These are phyloP conservation scores for Colletotrichum sp. DNA, from an alignment of 2,329 filamentous ascomycete species.

Conservation along the genomic window DNA sequence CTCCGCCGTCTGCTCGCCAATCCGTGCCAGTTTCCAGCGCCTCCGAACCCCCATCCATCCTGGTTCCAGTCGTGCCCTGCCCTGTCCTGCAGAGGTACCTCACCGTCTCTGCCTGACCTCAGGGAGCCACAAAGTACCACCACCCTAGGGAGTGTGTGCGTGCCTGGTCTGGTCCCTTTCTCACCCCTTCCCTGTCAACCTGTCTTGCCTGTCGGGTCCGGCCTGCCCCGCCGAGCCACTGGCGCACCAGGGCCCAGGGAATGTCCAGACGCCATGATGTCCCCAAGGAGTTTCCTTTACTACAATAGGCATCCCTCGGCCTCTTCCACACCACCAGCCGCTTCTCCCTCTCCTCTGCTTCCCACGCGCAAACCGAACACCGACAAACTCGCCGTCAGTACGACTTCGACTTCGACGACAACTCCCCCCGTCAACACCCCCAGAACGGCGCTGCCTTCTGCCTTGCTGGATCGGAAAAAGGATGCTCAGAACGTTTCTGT, in stretches of 20 bases:
- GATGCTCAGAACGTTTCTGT: constrained; percentile 24
- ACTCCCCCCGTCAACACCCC: not conserved
- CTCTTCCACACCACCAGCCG: not conserved
- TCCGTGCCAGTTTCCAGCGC: not conserved
- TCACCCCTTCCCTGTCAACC: constrained; percentile 20
- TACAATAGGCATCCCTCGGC: constrained; percentile 24
- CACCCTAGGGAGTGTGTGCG: not conserved
- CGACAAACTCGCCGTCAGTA: not conserved
- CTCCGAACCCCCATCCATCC: not conserved
- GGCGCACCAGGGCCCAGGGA: constrained; percentile 14
- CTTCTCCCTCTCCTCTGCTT: not conserved
- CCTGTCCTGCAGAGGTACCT: constrained; percentile 7
- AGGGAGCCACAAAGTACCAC: not conserved
- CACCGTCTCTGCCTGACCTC: not conserved
- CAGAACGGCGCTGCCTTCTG: constrained; percentile 21
- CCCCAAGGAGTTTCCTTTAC: constrained; percentile 26
- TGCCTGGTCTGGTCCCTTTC: constrained; percentile 17
- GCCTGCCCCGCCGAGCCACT: constrained; percentile 23
- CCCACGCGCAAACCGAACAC: constrained; percentile 3
- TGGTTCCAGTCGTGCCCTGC: not conserved
- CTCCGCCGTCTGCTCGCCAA: not conserved
- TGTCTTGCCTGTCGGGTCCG: constrained; percentile 21
- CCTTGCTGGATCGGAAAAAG: constrained; percentile 23
- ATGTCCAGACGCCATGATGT: constrained; percentile 25
- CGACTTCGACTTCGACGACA: not conserved